Percentiles rank a stretch among this genome's conserved stretches.
These are phyloP conservation scores for Ilex asprella DNA, from an alignment of 257 asterid species.

Conservation along the genomic window DNA sequence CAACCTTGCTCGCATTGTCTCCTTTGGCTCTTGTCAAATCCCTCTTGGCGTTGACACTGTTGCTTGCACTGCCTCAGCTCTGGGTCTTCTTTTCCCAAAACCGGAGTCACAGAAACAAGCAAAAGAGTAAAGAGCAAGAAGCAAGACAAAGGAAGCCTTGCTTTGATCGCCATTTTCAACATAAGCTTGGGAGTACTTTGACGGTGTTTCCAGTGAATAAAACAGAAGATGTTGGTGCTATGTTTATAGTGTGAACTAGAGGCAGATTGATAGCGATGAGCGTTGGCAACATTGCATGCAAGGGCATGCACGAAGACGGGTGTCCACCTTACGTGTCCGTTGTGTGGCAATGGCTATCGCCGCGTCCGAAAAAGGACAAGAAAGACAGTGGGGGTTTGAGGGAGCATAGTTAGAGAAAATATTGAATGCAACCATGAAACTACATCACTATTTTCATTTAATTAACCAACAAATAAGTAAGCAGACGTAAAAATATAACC, in stretches of 20 bases:
- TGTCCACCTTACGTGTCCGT: slow-evolving; percentile 27
- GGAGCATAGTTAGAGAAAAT: too few species aligned
- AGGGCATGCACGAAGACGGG: slow-evolving; percentile 36
- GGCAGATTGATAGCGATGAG: slow-evolving; percentile 13
- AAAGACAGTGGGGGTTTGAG: background rate
- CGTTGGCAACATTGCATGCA: background rate
- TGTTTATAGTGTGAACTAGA: slow-evolving; percentile 17
- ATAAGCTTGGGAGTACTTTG: background rate
- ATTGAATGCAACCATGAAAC: too few species aligned
- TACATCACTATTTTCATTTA: too few species aligned
- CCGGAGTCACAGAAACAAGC: slow-evolving; percentile 17
- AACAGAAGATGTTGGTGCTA: background rate
- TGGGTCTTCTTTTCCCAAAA: slow-evolving; percentile 23
- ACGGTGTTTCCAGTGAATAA: background rate
- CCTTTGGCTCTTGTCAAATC: slow-evolving; percentile 6
- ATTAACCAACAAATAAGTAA: too few species aligned
- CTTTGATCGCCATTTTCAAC: slow-evolving; percentile 1
- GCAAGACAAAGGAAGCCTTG: background rate
- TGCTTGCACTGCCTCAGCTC: slow-evolving; percentile 28
- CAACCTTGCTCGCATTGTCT: slow-evolving; percentile 16
- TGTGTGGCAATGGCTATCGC: background rate
- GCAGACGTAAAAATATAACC: too few species aligned
- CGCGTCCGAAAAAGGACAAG: background rate
- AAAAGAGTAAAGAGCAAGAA: slow-evolving; percentile 15
- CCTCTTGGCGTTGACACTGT: slow-evolving; percentile 19